phyloP scores from a whole-genome alignment of 2,329 filamentous ascomycete genomes.

The Claviceps sp. region DNA sequence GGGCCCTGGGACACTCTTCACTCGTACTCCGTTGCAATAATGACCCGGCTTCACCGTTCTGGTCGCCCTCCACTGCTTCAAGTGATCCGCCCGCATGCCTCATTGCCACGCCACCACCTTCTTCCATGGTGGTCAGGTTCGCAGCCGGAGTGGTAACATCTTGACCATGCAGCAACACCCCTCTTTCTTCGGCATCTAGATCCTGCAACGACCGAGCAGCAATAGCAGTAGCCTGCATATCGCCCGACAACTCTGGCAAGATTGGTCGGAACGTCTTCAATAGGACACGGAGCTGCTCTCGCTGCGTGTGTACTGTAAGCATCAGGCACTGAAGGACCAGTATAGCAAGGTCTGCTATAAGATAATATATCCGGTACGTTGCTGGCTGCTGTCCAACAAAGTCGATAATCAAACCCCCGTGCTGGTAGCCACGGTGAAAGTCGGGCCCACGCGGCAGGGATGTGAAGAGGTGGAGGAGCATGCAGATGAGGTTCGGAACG shows the following conservation, averaged over 20 bases:
- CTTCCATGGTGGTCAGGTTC: constrained; percentile 16
- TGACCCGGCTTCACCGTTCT: constrained; percentile 16
- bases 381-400: constrained; percentile 55
- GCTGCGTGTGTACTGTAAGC: constrained; percentile 48
- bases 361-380: constrained; percentile 38
- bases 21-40: constrained; percentile 12
- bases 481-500: constrained; percentile 45
- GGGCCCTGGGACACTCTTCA: constrained; percentile 21
- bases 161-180: constrained; percentile 19
- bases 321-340: constrained; percentile 48
- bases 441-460: constrained; percentile 44
- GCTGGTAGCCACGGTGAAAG: constrained; percentile 49
- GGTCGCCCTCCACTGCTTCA: constrained; percentile 12
- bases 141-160: constrained; percentile 16
- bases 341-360: constrained; percentile 43
- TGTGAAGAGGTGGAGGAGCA: constrained; percentile 44
- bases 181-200: constrained; percentile 43
- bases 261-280: constrained; percentile 27
- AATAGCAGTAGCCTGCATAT: constrained; percentile 7
- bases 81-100: constrained; percentile 16
- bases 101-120: constrained; percentile 32
- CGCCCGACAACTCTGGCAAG: constrained; percentile 16
- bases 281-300: constrained; percentile 39
- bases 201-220: constrained; percentile 28
- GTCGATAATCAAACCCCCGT: constrained; percentile 54